Base-by-base conservation (phyloP, 2,329 filamentous ascomycete genomes). In the Hypoxylon sp. region DNA sequence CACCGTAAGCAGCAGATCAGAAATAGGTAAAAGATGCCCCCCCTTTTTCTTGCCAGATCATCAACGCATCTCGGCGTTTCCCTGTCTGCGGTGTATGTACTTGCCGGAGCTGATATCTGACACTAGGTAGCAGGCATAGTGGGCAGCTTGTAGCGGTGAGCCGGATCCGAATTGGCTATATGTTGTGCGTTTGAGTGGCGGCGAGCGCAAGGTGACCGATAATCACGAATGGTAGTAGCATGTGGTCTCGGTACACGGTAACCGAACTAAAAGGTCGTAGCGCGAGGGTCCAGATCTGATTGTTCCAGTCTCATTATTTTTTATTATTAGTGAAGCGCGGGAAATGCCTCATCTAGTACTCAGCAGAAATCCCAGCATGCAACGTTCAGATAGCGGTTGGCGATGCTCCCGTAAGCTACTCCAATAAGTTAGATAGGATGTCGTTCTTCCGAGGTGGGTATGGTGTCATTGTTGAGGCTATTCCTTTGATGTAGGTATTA, bases 301-400 rank as follows among this genome's bases (percentile, higher is more conserved):
- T 46, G 38, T 51, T 48, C 30, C 34, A 64, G 36, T 50, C 43
- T 45, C 34, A 48, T 51, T 58, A 41, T 32, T 45, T 45, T 25
- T 56, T 34, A 55, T 34, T 56, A 43, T 60, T 64, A 69, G 63
- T 46, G 48, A 65, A 45, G 48, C 11, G 48, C 21, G 43, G 60
- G 67, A 70, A 72, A 73, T 73, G 63, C 71, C 71, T 73, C 71
- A 73, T 66, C 63, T 53, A 65, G 61, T 49, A 52, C 61, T 59
- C 41, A 66, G 60, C 53, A 63, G 14, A 55, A 57, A 46, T 13
- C 50, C 28, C 28, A 46, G 41, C 41, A 66, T 68, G 63, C 61
- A 70, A 70, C 65, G 60, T 65, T 65, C 21, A 60, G 48, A 67
- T 58, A 58, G 50, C 43, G 48, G 65, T 50, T 67, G 59, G 60